Conservation (phyloP, 352 stramenopile species). For the Pythium folliculosum region DNA sequence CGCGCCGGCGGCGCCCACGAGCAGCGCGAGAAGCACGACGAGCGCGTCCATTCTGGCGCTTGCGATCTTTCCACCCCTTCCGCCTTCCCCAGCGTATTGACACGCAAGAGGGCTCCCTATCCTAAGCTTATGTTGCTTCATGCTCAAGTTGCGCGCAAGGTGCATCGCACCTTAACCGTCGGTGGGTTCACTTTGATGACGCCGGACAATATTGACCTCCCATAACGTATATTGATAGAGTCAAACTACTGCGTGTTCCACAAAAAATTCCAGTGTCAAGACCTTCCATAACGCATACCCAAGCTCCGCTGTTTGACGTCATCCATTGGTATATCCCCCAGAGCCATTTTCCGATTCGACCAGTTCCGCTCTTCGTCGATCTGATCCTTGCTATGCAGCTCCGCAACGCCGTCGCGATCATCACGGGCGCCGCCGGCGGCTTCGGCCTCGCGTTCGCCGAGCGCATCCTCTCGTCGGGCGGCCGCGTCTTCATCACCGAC, state of each 20-base stretch:
- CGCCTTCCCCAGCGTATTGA: slow-evolving; percentile 16
- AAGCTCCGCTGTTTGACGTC: neutral
- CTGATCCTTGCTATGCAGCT: slow-evolving; percentile 46
- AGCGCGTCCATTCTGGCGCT: slow-evolving; percentile 29
- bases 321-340: neutral
- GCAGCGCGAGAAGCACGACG: slow-evolving; percentile 51
- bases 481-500: slow-evolving; percentile 77
- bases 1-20: slow-evolving; percentile 53
- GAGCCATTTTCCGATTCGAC: slow-evolving; percentile 10
- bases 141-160: neutral
- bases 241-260: too few species aligned
- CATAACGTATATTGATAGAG: neutral
- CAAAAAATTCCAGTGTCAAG: too few species aligned
- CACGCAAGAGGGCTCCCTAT: too few species aligned
- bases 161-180: neutral
- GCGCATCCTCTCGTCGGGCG: slow-evolving; percentile 43
- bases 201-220: neutral
- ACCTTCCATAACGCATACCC: neutral
- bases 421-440: slow-evolving; percentile 68
- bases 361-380: neutral
- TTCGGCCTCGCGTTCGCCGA: slow-evolving; percentile 69
- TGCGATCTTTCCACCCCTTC: neutral
- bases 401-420: slow-evolving; percentile 57
- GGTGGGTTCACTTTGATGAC: neutral
- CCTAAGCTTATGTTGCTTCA: slow-evolving; percentile 21